Conservation (phyloP, 1,284 basidiomycete genomes). For the Rhodotorula sp. region DNA sequence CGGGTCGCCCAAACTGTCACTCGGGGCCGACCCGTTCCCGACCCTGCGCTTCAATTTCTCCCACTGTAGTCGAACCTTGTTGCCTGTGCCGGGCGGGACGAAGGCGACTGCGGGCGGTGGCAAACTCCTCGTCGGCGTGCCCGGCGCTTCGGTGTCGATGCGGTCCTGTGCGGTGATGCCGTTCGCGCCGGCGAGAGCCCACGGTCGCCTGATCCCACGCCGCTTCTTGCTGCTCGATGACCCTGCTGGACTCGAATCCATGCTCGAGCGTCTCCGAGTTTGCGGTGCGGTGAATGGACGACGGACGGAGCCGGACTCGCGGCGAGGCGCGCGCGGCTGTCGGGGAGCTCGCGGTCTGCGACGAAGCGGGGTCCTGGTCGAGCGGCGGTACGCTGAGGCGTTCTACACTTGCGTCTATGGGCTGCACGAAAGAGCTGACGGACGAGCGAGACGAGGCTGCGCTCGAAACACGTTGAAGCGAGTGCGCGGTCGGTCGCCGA, state of each 20-base stretch:
- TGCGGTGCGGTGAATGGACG: background rate
- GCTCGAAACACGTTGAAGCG: no score
- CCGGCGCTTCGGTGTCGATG: conserved; percentile 1
- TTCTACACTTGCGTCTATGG: no score
- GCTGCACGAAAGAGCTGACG: no score
- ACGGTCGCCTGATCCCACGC: background rate
- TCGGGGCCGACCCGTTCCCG: conserved; percentile 35
- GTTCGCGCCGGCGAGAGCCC: background rate
- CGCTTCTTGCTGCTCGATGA: background rate
- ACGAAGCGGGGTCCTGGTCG: no score
- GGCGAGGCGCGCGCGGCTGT: no score
- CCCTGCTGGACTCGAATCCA: background rate
- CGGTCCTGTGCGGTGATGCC: background rate
- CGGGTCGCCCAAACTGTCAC: conserved; percentile 37
- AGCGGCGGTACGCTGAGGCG: no score
- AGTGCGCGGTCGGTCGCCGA: no score
- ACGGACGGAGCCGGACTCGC: no score
- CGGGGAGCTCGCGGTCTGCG: no score
- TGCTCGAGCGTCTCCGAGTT: background rate
- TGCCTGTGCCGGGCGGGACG: conserved; percentile 20
- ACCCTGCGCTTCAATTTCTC: conserved; percentile 34
- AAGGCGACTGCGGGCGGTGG: conserved; percentile 33
- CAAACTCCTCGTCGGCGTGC: background rate
- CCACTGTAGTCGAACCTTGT: conserved; percentile 28
- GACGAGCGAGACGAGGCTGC: no score